phyloP scores from a whole-genome alignment of 441 rosid genomes.

The Corymbia citriodora region DNA sequence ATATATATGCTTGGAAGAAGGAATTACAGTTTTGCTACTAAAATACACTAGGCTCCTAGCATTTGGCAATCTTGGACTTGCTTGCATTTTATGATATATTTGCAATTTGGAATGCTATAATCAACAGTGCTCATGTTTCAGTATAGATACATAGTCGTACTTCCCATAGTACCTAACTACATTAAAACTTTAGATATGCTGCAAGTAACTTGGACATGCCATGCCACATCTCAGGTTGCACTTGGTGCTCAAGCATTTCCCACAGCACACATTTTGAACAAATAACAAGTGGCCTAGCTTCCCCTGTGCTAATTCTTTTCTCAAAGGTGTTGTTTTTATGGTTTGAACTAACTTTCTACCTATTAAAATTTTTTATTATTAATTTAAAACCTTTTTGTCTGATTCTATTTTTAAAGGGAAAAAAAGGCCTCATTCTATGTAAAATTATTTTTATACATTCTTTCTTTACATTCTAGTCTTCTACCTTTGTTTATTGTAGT shows the following conservation, averaged over 20 bases:
- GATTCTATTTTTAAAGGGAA: not conserved
- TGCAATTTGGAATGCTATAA: not conserved
- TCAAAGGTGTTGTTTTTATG: not conserved
- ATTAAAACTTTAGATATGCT: not conserved
- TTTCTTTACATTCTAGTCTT: not conserved
- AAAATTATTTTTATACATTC: not conserved
- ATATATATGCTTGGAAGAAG: not conserved
- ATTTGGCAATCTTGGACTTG: not conserved
- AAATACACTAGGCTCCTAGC: not conserved
- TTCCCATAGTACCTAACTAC: not conserved
- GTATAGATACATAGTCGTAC: not conserved
- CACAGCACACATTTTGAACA: not conserved
- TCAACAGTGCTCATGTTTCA: not conserved
- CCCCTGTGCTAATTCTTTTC: not conserved
- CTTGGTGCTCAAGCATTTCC: not conserved
- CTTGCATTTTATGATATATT: not conserved
- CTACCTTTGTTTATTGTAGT: not conserved
- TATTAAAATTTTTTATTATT: not conserved
- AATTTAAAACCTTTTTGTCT: not conserved
- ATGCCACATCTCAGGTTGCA: not conserved
- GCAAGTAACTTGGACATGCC: not conserved
- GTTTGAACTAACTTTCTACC: not conserved
- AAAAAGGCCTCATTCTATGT: not conserved
- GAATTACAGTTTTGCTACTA: not conserved
- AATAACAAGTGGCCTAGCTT: not conserved